Percentiles rank a stretch among this genome's conserved stretches.
These are phyloP conservation scores for Euclidium syriacum DNA, from an alignment of 345 rosid genomes.

Conservation along the genomic window DNA sequence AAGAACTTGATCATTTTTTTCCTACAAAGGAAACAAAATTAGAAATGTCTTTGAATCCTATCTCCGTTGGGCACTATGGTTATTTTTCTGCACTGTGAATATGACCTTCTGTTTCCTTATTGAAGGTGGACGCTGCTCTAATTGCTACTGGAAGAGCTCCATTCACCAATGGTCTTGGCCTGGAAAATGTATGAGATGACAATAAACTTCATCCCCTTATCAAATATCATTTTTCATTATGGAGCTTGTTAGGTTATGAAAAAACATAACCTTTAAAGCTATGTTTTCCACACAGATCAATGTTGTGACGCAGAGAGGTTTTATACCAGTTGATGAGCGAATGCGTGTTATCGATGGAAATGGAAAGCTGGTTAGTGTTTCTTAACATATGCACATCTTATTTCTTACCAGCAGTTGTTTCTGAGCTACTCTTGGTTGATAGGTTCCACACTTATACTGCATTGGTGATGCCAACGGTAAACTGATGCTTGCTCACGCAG, in stretches of 20 bases:
- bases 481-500: constrained; percentile 99
- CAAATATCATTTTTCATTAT: not conserved
- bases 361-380: constrained; percentile 61
- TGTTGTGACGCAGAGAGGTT: constrained; percentile 85
- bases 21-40: too few species aligned
- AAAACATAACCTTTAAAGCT: constrained; percentile 8
- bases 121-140: constrained; percentile 96
- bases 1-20: too few species aligned
- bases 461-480: constrained; percentile 98
- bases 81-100: not conserved
- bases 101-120: constrained; percentile 18
- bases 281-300: constrained; percentile 49
- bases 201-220: not conserved
- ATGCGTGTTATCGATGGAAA: constrained; percentile 84
- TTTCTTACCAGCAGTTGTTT: not conserved
- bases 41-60: too few species aligned
- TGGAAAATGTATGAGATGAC: constrained; percentile 65
- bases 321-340: constrained; percentile 85
- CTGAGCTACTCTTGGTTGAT: not conserved
- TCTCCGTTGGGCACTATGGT: too few species aligned
- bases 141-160: constrained; percentile 99
- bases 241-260: not conserved
- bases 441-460: constrained; percentile 92
- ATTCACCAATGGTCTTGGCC: constrained; percentile 92
- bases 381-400: not conserved